phyloP scores from a whole-genome alignment of 1,139 yeast genomes.

The Pichia terricola region DNA sequence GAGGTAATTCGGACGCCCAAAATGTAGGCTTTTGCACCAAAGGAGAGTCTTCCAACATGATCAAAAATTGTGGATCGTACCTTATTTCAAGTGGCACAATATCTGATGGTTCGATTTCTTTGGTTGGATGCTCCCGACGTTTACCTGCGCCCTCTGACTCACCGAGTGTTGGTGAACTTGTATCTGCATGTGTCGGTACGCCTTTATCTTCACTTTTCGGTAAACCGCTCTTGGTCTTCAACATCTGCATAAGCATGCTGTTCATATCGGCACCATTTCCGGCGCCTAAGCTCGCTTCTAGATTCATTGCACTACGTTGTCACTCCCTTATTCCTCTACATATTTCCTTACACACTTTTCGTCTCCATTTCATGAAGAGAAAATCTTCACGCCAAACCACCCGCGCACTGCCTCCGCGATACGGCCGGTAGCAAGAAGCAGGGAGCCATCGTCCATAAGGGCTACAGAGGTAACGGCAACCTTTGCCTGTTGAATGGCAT shows the following conservation, averaged over 20 bases:
- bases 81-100: not conserved
- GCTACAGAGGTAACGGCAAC: too few relatives aligned
- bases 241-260: not conserved
- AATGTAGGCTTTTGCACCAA: constrained; percentile 12
- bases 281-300: too few relatives aligned
- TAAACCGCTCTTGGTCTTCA: not conserved
- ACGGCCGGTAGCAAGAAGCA: not conserved
- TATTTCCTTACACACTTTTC: too few relatives aligned
- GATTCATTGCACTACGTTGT: too few relatives aligned
- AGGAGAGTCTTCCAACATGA: constrained; percentile 31
- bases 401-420: not conserved
- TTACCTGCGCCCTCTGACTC: too few relatives aligned
- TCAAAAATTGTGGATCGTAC: constrained; percentile 24
- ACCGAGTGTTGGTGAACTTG: too few relatives aligned
- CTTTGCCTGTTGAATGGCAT: too few relatives aligned
- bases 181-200: too few relatives aligned
- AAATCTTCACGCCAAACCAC: not conserved
- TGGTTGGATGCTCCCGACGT: too few relatives aligned
- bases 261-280: not conserved
- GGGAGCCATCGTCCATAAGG: not conserved
- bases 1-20: constrained; percentile 8
- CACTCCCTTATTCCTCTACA: too few relatives aligned
- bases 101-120: not conserved
- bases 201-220: too few relatives aligned
- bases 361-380: too few relatives aligned